Base-by-base conservation (phyloP, 805 yeast species). In the Ogataea saltuana region DNA sequence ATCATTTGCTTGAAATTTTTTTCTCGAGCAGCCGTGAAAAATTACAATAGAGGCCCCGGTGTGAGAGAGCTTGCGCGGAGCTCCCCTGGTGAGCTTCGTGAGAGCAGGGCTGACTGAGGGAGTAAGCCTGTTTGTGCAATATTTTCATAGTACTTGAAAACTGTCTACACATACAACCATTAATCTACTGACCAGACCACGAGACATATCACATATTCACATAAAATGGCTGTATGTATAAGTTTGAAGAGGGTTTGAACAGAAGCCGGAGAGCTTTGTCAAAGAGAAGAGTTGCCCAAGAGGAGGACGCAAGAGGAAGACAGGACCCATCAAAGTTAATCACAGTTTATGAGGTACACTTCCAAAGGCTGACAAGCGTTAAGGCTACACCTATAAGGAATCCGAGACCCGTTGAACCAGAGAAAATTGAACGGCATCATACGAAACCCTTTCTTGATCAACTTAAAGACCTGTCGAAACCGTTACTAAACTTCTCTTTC, bases 181-280 rank as follows among this genome's bases (percentile, higher is more conserved):
- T 15, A 15, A 18, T 16, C 10, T 17, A 10, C 11, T 6, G 19
- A 29, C 3, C 33, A 28, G 19, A 19, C 27, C 36, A 21, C n/a
- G n/a, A 21, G 12, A 21, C 23, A 47, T 23, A 34, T 25, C 38
- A 47, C 37, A 52, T 37, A 56, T 30, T 48, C 41, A 41, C 44
- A 42, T 49, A 56, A 46, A 41, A 56, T 56, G 61, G 59, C 61
- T 49, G 61, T 56, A 55, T 50, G 60, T 56, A 50, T 46, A 17
- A 10, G 3, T 26, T 16, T 7, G 15, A 25, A 15, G 25, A 32
- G 26, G 15, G 26, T 23, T 13, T 6, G 28, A 13, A 8, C 29
- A n/a, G 38, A 11, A 15, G 17, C 12, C 15, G 31, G 29, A n/a
- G 15, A n/a, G 15, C 5, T 10, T 8, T 6, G 9, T 13, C 9